These are phyloP conservation scores for Colletotrichum sp. DNA, from an alignment of 2,329 filamentous ascomycete species.

Conservation along the genomic window DNA sequence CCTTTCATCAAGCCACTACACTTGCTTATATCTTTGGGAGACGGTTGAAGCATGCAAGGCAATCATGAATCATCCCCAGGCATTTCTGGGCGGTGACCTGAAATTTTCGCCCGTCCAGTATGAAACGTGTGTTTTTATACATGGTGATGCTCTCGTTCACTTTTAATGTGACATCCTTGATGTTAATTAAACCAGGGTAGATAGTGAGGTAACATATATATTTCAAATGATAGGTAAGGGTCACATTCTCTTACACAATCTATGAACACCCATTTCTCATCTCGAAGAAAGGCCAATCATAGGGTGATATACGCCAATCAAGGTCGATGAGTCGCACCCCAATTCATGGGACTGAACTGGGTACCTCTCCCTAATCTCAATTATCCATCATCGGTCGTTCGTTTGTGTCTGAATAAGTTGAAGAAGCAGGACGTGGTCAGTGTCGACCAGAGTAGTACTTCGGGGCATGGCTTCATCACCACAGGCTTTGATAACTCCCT, in stretches of 20 bases:
- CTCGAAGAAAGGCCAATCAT: not conserved
- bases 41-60: too few species aligned
- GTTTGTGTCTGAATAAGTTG: not conserved
- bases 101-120: too few species aligned
- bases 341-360: fast-evolving
- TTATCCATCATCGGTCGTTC: not conserved
- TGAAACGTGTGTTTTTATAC: too few species aligned
- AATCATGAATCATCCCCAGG: too few species aligned
- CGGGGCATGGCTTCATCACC: not conserved
- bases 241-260: not conserved
- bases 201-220: fast-evolving
- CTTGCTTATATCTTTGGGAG: too few species aligned
- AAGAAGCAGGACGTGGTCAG: not conserved
- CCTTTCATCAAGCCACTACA: too few species aligned
- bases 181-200: too few species aligned
- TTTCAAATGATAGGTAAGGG: not conserved
- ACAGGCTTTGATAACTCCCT: too few species aligned
- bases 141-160: too few species aligned
- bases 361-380: not conserved
- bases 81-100: too few species aligned
- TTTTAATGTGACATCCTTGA: too few species aligned
- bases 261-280: not conserved
- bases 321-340: not conserved
- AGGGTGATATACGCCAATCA: not conserved
- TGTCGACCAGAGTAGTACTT: not conserved